Conservation (phyloP, 2,329 filamentous ascomycete genomes). For the Fusarium pseudocircinatum region DNA sequence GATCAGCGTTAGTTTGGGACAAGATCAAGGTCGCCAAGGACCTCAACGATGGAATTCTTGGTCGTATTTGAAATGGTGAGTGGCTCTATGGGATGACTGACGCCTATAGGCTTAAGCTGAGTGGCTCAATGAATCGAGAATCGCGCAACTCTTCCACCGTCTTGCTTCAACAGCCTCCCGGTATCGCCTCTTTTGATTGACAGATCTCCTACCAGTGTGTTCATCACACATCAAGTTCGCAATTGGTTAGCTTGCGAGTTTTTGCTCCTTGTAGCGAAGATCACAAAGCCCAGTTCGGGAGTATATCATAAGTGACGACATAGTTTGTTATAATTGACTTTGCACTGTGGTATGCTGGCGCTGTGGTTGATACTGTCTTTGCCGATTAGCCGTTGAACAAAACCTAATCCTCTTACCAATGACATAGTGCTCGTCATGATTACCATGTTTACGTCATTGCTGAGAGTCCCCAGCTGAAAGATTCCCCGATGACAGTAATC, state of each 20-base stretch:
- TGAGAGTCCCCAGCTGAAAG: neutral
- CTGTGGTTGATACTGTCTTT: rapidly evolving
- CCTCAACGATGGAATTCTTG: too few relatives aligned
- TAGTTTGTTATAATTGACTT: neutral
- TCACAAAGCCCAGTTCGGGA: too few relatives aligned
- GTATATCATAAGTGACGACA: neutral
- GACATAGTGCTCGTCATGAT: neutral
- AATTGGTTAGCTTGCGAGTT: too few relatives aligned
- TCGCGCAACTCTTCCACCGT: too few relatives aligned
- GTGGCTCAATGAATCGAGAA: too few relatives aligned
- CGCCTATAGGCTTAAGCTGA: too few relatives aligned
- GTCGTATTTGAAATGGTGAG: neutral
- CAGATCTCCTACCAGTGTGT: too few relatives aligned
- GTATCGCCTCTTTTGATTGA: too few relatives aligned
- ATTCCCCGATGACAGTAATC: rapidly evolving
- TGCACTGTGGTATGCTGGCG: neutral
- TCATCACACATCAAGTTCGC: too few relatives aligned
- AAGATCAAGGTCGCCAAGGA: rapidly evolving
- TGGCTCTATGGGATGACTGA: neutral
- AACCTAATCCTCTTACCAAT: neutral
- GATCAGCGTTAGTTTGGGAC: rapidly evolving
- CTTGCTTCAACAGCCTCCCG: too few relatives aligned
- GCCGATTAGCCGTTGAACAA: neutral
- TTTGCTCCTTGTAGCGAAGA: too few relatives aligned
- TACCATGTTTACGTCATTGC: neutral